Percentiles rank a stretch among this genome's conserved stretches.
Conservation (phyloP, 75 land plant genomes). For the Cunninghamia lanceolata region DNA sequence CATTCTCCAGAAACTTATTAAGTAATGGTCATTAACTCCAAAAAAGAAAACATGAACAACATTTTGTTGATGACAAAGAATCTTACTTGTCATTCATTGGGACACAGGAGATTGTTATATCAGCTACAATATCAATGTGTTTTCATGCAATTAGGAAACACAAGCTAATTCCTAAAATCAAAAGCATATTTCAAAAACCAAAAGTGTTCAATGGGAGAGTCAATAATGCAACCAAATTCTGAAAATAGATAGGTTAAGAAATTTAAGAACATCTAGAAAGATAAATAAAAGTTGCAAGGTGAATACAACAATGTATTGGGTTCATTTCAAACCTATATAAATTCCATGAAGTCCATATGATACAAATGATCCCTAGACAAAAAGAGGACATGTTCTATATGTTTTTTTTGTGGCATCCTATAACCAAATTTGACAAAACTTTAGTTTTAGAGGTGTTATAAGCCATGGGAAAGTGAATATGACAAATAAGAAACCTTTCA, state of each 20-base stretch:
- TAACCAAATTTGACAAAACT: neutral
- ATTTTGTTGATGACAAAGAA: neutral
- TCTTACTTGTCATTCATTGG: constrained; percentile 47
- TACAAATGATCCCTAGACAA: too few relatives aligned
- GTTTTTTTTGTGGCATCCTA: constrained; percentile 52
- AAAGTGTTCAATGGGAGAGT: neutral
- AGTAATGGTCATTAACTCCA: neutral
- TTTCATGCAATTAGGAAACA: constrained; percentile 22
- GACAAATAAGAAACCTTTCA: neutral
- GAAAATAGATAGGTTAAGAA: neutral
- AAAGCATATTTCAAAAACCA: too few relatives aligned
- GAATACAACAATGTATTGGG: too few relatives aligned
- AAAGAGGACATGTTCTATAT: constrained; percentile 46
- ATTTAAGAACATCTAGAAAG: neutral
- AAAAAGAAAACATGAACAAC: neutral
- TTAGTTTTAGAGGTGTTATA: neutral
- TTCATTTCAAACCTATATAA: too few relatives aligned
- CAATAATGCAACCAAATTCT: neutral
- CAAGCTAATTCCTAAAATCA: too few relatives aligned
- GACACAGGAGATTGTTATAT: constrained; percentile 50
- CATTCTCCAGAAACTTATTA: too few relatives aligned
- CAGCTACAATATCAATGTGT: constrained; percentile 50
- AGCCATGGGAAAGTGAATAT: neutral
- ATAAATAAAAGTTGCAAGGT: neutral
- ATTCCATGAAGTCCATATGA: too few relatives aligned